Base-by-base conservation (phyloP, 1,284 basidiomycete species). In the Porogramme epimiltina region DNA sequence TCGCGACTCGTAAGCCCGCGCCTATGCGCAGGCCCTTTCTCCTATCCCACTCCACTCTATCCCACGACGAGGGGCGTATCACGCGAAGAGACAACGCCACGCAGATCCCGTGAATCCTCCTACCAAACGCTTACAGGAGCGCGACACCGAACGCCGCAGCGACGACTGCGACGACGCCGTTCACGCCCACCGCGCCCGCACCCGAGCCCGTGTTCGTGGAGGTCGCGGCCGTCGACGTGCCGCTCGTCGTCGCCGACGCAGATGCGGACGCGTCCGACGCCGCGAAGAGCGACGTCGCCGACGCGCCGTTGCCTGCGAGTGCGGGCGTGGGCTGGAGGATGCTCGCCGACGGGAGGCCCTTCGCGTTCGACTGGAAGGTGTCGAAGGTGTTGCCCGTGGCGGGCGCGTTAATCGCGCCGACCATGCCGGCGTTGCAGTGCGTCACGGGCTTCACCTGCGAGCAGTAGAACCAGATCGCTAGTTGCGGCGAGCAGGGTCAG, bases 391-490 rank as follows among this genome's bases (percentile, higher is more conserved):
- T 80, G 64, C 75, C 73, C 6, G 68, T 66, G 5, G 68, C 56
- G 2, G 79, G 75, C 2, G 80, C 73, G 63, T 85, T 85, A 69
- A 85, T 82, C 22, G 78, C 73, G 42, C 78, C 72, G 45, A 73
- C 72, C 71, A 68, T 73, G 62, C 78, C 78, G 9, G 62, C 52
- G 18, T 58, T 48, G 60, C 80, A 82, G 63, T 82, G 81, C 8
- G 70, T 62, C n/a, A n/a, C n/a, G n/a, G n/a, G n/a, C n/a, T n/a
- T n/a, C 9, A 31, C 28, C 58, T 80, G 77, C 46, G 78, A 77
- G 70, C 82, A 85, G 76, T 71, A 83, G 72, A 82, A 82, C 81
- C 81, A 85, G 51, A 84, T 74, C 11, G 82, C 78, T 80, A 50
- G 5, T 15, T 42, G 18, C 23, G 48, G 4, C 33, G 23, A 20